Percentiles rank a stretch among this genome's conserved stretches.
Evolutionary conservation across 2,329 filamentous ascomycete genomes (phyloP).

Genomic region (Cladophialophora bantiana): DNA sequence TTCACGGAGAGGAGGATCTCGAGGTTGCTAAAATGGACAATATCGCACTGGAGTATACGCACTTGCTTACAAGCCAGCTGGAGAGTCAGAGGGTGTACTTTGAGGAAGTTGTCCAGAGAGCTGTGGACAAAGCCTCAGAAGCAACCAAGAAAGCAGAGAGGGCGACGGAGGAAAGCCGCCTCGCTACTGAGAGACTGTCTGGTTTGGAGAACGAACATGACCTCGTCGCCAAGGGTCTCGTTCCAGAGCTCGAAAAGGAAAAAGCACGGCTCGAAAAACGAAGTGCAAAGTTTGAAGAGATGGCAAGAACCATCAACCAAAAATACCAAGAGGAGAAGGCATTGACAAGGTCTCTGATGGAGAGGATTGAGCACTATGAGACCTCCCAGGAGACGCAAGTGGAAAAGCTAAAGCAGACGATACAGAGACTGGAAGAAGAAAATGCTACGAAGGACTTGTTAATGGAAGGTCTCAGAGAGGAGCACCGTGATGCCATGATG

Average conservation of each 20-base stretch:
- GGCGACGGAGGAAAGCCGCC: slow-evolving; percentile 71
- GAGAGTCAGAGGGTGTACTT: slow-evolving; percentile 94
- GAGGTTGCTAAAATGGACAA: slow-evolving; percentile 69
- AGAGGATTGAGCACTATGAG: slow-evolving; percentile 73
- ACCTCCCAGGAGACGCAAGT: slow-evolving; percentile 64
- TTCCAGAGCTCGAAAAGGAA: slow-evolving; percentile 76
- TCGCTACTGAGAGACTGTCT: slow-evolving; percentile 49
- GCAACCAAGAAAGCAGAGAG: slow-evolving; percentile 67
- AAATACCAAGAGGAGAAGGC: slow-evolving; percentile 86
- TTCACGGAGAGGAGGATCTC: slow-evolving; percentile 39
- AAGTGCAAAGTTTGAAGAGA: slow-evolving; percentile 73
- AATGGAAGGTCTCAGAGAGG: slow-evolving; percentile 39
- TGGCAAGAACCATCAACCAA: slow-evolving; percentile 77
- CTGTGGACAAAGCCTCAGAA: slow-evolving; percentile 84
- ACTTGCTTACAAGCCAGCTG: slow-evolving; percentile 88
- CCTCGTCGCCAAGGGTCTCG: slow-evolving; percentile 38
- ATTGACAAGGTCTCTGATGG: slow-evolving; percentile 79
- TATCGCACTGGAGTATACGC: slow-evolving; percentile 92
- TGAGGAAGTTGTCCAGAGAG: slow-evolving; percentile 87
- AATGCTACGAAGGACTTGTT: slow-evolving; percentile 38
- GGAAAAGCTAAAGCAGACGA: slow-evolving; percentile 59
- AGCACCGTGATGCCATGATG: slow-evolving; percentile 40
- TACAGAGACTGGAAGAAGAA: slow-evolving; percentile 41
- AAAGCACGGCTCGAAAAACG: slow-evolving; percentile 71
- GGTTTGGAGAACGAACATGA: slow-evolving; percentile 33